Conservation (phyloP, 1,139 yeast species). For the Pichia sp. region DNA sequence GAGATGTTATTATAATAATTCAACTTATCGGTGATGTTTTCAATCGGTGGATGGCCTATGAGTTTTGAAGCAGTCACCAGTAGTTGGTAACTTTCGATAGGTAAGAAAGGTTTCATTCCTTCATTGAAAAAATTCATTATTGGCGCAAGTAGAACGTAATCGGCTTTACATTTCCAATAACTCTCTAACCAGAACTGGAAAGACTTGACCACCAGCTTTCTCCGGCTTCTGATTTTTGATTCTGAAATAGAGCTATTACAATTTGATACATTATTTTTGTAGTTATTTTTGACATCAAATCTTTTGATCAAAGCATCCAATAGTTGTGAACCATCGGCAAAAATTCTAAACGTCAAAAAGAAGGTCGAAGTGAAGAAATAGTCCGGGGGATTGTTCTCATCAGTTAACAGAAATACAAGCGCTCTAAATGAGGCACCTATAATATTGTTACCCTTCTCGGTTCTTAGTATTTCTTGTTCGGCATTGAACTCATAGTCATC, state of each 20-base stretch:
- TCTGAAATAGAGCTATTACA: slow-evolving; percentile 41
- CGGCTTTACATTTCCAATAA: slow-evolving; percentile 67
- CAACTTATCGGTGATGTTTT: slow-evolving; percentile 28
- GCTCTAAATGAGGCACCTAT: slow-evolving; percentile 81
- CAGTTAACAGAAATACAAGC: slow-evolving; percentile 64
- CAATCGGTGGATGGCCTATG: slow-evolving; percentile 32
- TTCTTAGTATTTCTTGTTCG: slow-evolving; percentile 45
- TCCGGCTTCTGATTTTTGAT: slow-evolving; percentile 54
- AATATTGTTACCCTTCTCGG: slow-evolving; percentile 35
- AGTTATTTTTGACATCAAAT: slow-evolving; percentile 49
- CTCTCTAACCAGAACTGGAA: slow-evolving; percentile 84
- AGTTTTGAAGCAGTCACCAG: slow-evolving; percentile 60
- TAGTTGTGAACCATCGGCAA: slow-evolving; percentile 65
- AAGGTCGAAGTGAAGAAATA: slow-evolving; percentile 71
- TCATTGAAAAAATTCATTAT: slow-evolving; percentile 75
- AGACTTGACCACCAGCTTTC: slow-evolving; percentile 62
- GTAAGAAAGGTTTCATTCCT: slow-evolving; percentile 53
- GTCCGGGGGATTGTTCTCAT: slow-evolving; percentile 66
- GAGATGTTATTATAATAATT: slow-evolving; percentile 32
- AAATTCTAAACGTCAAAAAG: slow-evolving; percentile 74
- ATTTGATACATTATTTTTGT: slow-evolving; percentile 25
- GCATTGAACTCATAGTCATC: slow-evolving; percentile 22
- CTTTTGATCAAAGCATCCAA: slow-evolving; percentile 65
- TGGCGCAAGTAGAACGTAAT: slow-evolving; percentile 59
- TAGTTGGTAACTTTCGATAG: slow-evolving; percentile 58